Evolutionary conservation across 257 asterid genomes (phyloP).

Genomic region (Solanum tarapatanum): DNA sequence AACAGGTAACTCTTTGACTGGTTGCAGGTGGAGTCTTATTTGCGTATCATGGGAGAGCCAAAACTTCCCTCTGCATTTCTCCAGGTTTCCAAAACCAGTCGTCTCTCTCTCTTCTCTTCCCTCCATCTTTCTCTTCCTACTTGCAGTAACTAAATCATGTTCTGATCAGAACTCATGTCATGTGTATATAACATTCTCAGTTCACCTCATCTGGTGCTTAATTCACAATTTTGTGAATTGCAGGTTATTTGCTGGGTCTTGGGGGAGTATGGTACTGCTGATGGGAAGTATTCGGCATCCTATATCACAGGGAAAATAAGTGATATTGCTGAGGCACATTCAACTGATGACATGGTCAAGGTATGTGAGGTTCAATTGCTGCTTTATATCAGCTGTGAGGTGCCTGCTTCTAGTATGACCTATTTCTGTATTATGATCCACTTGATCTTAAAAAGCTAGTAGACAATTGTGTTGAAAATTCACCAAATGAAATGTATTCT

Average conservation of each 20-base stretch:
- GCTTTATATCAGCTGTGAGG: not conserved
- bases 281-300: conserved; percentile 84
- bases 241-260: conserved; percentile 99
- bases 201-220: not conserved
- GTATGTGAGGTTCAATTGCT: conserved; percentile 20
- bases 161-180: not conserved
- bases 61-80: conserved; percentile 93
- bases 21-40: conserved; percentile 90
- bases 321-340: conserved; percentile 91
- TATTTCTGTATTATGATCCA: not conserved
- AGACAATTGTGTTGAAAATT: not conserved
- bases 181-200: not conserved
- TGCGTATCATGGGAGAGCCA: conserved; percentile 81
- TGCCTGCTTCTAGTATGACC: not conserved
- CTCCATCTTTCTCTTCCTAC: not conserved
- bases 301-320: conserved; percentile 86
- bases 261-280: conserved; percentile 97
- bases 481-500: not conserved
- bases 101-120: not conserved
- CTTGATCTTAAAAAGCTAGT: not conserved
- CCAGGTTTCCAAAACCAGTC: conserved; percentile 24
- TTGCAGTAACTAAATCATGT: not conserved
- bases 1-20: conserved; percentile 4
- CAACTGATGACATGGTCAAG: conserved; percentile 82
- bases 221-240: not conserved